These are phyloP conservation scores for Cronartium quercuum DNA, from an alignment of 1,284 basidiomycete genomes.

Conservation along the genomic window DNA sequence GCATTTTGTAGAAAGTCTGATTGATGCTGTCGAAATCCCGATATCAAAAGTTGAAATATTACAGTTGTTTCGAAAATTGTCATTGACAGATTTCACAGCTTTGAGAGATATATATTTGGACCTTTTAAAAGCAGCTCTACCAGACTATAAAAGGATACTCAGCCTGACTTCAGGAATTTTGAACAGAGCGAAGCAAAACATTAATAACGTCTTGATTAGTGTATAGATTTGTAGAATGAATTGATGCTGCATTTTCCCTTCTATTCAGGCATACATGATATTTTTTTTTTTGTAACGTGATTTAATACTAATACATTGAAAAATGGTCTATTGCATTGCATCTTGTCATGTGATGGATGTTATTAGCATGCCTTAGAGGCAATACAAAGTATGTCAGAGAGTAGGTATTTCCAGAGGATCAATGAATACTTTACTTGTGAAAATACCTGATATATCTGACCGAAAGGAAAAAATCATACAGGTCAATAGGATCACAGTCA, in stretches of 20 bases:
- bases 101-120: background rate
- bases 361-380: background rate
- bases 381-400: background rate
- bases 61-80: background rate
- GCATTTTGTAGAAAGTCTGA: background rate
- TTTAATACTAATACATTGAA: background rate
- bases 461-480: too few relatives aligned
- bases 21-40: background rate
- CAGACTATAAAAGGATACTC: background rate
- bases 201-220: background rate
- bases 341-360: background rate
- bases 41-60: background rate
- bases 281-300: background rate
- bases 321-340: background rate
- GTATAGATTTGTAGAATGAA: background rate
- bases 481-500: too few relatives aligned
- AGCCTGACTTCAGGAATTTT: background rate
- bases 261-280: too few relatives aligned
- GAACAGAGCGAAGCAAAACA: background rate
- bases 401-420: too few relatives aligned
- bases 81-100: background rate
- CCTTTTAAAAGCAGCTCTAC: background rate
- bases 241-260: background rate
- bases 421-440: too few relatives aligned
- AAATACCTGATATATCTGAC: too few relatives aligned